Evolutionary conservation across 257 asterid genomes (phyloP), one percentile per base, ranked within the genome.

Genomic region (Solanum chilense): DNA sequence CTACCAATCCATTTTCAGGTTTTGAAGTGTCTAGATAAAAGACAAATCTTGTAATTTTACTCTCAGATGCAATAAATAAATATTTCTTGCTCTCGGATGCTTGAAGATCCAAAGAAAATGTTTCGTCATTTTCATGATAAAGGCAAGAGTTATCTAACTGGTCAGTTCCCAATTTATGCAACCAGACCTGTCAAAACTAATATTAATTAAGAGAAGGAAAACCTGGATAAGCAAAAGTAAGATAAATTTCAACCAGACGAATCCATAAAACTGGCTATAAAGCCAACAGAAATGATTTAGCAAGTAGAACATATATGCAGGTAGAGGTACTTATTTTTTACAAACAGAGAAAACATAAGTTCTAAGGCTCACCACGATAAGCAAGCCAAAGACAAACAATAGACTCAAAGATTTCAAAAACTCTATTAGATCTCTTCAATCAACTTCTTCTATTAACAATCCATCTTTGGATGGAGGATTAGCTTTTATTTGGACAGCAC

Each of bases 51-150:
- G 99, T 97, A 76, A 69, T 93, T 95, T 95, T 94, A 92, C 99
- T 97, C 93, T 89, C 95, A 29, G 99, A 94, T 86, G 83, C 92
- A 88, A 97, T 90, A 91, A 97, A 97, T 47, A 97, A 84, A 91
- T 91, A 95, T 85, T 92, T 90, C 94, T 97, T 95, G 98, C 98
- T 97, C 93, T 94, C 98, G 70, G 98, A 94, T 85, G 96, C 94
- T 90, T 56, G 86, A 86, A 95, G 91, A 83, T 91, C 90, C 83
- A 97, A 89, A 88, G 98, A 95, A 93, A 97, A 95, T 92, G 88
- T 94, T 74, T 93, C 96, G 89, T 95, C 98, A 91, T 91, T 94
- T 92, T 97, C 99, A 91, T 95, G 98, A 93, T 92, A 95, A 84
- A 97, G 96, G 91, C 99, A 97, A 84, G 86, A 84, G 90, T 95